Evolutionary conservation across 75 land plant genomes (phyloP), one percentile per base, ranked within the genome.

Genomic region (Pseudotsuga menziesii): DNA sequence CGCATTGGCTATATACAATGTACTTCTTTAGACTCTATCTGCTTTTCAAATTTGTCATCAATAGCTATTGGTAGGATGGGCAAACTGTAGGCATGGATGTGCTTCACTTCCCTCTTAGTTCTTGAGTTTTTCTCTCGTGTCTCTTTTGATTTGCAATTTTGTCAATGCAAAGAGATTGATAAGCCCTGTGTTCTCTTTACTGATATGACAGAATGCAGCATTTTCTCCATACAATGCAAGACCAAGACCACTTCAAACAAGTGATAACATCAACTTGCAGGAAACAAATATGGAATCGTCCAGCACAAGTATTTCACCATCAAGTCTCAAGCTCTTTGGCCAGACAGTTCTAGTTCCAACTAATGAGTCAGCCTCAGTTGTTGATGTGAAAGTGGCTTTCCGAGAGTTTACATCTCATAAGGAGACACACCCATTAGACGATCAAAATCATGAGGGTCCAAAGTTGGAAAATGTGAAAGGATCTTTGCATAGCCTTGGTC

Each of bases 251-350:
- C 57, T 56, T 15, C 75, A 73, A 56, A 73, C 17, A 26, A 27
- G 14, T 17, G 75, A 23, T 25, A 73, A 56, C 44, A 27, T 39
- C 48, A 36, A 57, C 54, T 36, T 26, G 58, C 72, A 61, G 44
- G 48, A 52, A 75, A 78, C 39, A 75, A 84, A 64, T 52, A 41
- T 58, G 41, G 73, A 36, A 57, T 61, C 72, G 27, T 52, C 57
- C 17, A 61, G 71, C 70, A 5, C 79, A 60, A 23, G 32, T n/a
- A 56, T 61, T 69, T 76, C 85, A 71, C 27, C 74, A 72, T 14
- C 85, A 80, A 76, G 79, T 80, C 61, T 56, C 79, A 59, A 75
- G 72, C 66, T 80, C 16, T 80, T 80, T 76, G 82, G 82, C 36
- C 80, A 80, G 60, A 80, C 79, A 26, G 80, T 80, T 48, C 57